phyloP scores from a whole-genome alignment of 208 protist genomes.

The Trypanosoma brucei region DNA sequence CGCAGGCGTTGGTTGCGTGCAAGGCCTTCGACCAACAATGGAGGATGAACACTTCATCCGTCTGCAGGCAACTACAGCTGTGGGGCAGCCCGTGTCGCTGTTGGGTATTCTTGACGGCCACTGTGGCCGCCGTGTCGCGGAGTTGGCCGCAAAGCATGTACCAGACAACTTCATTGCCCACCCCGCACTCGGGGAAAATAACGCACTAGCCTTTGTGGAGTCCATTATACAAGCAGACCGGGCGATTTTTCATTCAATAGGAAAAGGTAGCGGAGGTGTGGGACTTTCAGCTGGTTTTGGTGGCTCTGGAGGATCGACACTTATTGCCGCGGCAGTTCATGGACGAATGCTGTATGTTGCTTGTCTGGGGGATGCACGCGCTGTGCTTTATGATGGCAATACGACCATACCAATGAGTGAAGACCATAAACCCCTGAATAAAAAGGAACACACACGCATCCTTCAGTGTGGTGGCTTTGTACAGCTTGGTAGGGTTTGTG shows the following conservation, averaged over 20 bases:
- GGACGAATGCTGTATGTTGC: constrained; percentile 81
- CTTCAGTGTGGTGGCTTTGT: constrained; percentile 82
- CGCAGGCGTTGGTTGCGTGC: constrained; percentile 50
- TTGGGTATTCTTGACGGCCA: constrained; percentile 78
- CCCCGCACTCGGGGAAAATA: constrained; percentile 60
- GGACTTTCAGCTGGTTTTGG: constrained; percentile 3
- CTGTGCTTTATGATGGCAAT: constrained; percentile 70
- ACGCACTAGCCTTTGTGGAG: constrained; percentile 67
- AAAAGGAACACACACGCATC: constrained; percentile 72
- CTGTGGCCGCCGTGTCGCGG: constrained; percentile 70
- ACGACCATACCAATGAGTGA: constrained; percentile 85
- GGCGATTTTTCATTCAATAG: constrained; percentile 32
- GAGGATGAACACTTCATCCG: constrained; percentile 73
- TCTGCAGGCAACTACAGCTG: constrained; percentile 37
- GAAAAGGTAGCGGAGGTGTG: not conserved
- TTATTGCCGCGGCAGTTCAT: constrained; percentile 61
- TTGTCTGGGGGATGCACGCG: constrained; percentile 85
- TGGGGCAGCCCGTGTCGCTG: constrained; percentile 55
- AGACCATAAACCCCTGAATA: constrained; percentile 88
- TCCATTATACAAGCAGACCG: constrained; percentile 69
- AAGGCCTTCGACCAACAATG: constrained; percentile 78
- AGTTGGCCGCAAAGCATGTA: constrained; percentile 50
- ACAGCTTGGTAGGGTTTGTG: constrained; percentile 90
- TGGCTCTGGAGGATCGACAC: constrained; percentile 57
- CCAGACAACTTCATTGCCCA: constrained; percentile 64